phyloP scores from a whole-genome alignment of 208 protist species.

The Tritrichomonas foetus region DNA sequence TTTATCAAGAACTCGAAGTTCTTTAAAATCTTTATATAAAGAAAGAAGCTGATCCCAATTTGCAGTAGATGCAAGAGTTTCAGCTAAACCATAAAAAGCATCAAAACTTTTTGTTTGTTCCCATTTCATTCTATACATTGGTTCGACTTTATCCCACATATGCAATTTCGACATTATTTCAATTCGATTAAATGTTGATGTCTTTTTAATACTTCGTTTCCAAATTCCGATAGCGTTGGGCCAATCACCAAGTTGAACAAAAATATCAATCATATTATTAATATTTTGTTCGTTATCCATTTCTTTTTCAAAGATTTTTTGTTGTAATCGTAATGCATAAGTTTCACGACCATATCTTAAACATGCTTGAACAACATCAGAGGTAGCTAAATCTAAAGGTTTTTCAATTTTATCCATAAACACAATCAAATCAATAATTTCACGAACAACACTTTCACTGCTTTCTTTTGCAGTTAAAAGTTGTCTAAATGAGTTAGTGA shows the following conservation, averaged over 20 bases:
- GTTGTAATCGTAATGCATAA: background rate
- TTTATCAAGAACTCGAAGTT: background rate
- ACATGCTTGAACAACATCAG: background rate
- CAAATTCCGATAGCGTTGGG: background rate
- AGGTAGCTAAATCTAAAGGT: background rate
- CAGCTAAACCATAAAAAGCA: background rate
- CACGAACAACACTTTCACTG: background rate
- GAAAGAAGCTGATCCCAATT: background rate
- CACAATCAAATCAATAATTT: background rate
- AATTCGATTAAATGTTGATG: background rate
- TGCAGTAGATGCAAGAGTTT: background rate
- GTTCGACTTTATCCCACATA: constrained; percentile 27
- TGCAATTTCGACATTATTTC: background rate
- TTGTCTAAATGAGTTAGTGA: background rate
- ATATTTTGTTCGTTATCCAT: background rate
- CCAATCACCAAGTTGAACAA: background rate
- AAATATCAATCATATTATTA: background rate
- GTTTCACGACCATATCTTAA: background rate
- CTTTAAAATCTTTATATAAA: background rate
- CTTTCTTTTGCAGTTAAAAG: background rate
- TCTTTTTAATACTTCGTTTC: background rate
- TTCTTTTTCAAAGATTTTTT: background rate
- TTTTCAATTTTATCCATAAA: constrained; percentile 17
- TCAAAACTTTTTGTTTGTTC: background rate
- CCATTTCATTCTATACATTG: background rate